Conservation (phyloP, 257 asterid genomes). For the Rehmannia glutinosa region DNA sequence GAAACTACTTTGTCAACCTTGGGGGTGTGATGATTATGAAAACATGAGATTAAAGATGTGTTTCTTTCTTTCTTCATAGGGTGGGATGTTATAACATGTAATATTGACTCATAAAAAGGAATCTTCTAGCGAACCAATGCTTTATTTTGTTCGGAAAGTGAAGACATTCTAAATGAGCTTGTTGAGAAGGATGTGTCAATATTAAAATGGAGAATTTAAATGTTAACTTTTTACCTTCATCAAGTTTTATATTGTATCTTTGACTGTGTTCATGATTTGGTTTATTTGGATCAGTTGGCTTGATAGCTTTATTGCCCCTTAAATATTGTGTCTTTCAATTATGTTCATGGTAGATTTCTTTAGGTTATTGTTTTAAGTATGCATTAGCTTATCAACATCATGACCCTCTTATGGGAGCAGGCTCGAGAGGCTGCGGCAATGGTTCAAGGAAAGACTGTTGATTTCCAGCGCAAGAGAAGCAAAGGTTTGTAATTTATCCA, state of each 20-base stretch:
- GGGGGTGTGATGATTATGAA: background rate
- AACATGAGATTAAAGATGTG: background rate
- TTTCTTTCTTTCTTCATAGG: background rate
- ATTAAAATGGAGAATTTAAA: background rate
- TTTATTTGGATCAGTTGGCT: background rate
- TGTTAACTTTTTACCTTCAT: background rate
- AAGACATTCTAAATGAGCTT: background rate
- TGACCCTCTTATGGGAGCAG: constrained; percentile 38
- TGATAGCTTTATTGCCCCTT: constrained; percentile 5
- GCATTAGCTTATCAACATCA: background rate
- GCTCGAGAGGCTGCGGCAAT: constrained; percentile 80
- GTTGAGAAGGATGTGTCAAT: background rate
- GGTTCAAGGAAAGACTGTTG: constrained; percentile 93
- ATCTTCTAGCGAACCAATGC: background rate
- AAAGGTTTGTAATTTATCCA: constrained; percentile 51
- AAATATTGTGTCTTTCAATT: background rate
- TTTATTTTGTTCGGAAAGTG: background rate
- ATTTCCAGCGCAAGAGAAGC: constrained; percentile 91
- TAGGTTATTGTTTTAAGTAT: constrained; percentile 15
- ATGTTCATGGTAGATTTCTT: background rate
- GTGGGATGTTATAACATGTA: background rate
- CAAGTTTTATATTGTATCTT: background rate
- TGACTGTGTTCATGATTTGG: background rate
- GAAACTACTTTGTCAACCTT: background rate
- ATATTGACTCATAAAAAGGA: background rate